Conservation (phyloP, 2,329 filamentous ascomycete genomes). For the Mollisiaceae sp. region DNA sequence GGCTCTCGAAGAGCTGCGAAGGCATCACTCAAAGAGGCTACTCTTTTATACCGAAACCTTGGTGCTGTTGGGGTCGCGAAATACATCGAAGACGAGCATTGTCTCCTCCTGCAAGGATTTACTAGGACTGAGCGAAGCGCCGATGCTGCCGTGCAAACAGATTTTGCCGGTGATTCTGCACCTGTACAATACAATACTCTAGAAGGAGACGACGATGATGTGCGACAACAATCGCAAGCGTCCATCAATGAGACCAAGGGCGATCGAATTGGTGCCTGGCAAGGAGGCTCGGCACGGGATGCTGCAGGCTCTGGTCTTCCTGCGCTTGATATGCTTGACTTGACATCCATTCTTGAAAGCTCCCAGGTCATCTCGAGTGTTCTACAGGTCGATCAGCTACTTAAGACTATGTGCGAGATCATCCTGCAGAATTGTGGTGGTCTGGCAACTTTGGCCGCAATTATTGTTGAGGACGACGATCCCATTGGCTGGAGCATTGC, state of each 20-base stretch:
- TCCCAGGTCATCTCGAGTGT: constrained; percentile 83
- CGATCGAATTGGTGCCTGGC: constrained; percentile 67
- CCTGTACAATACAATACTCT: constrained; percentile 58
- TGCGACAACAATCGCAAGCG: constrained; percentile 47
- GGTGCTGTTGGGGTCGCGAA: constrained; percentile 73
- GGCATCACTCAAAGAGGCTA: constrained; percentile 69
- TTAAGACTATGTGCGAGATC: constrained; percentile 82
- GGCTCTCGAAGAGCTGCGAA: constrained; percentile 71
- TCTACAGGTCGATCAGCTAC: constrained; percentile 73
- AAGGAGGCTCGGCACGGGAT: constrained; percentile 59
- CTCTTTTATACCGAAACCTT: constrained; percentile 70
- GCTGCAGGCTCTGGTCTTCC: constrained; percentile 68
- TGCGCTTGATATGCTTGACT: constrained; percentile 81
- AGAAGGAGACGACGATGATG: constrained; percentile 46
- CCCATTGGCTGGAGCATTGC: constrained; percentile 68
- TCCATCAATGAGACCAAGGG: constrained; percentile 54
- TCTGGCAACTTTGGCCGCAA: constrained; percentile 72
- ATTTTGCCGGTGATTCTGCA: constrained; percentile 64
- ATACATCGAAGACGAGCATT: constrained; percentile 70
- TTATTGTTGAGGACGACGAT: constrained; percentile 73
- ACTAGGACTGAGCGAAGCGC: constrained; percentile 61
- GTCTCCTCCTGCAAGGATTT: constrained; percentile 67
- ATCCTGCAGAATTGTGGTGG: constrained; percentile 78
- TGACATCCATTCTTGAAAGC: constrained; percentile 78
- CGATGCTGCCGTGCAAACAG: constrained; percentile 73